phyloP scores from a whole-genome alignment of 1,139 yeast genomes.

The Kodamaea derodonti region DNA sequence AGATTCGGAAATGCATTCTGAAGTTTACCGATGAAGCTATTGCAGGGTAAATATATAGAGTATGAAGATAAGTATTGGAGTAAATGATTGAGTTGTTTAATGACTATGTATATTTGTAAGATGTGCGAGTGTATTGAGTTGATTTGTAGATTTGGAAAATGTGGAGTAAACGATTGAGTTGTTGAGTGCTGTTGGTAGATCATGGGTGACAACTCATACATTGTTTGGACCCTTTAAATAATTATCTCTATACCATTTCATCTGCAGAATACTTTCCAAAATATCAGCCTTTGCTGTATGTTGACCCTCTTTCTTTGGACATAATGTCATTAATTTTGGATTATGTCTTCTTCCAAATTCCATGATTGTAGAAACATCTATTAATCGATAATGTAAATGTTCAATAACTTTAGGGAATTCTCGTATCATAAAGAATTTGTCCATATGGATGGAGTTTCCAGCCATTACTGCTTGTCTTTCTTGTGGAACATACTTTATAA shows the following conservation, averaged over 20 bases:
- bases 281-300: slow-evolving; percentile 93
- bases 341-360: slow-evolving; percentile 81
- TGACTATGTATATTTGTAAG: no score
- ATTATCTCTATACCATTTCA: slow-evolving; percentile 70
- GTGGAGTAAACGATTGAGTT: no score
- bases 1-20: slow-evolving; percentile 20
- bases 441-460: slow-evolving; percentile 93
- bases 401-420: slow-evolving; percentile 78
- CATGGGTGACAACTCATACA: no score
- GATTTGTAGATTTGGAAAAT: no score
- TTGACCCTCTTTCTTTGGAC: slow-evolving; percentile 60
- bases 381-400: slow-evolving; percentile 74
- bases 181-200: no score
- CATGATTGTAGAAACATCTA: slow-evolving; percentile 82
- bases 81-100: background rate
- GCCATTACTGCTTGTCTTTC: slow-evolving; percentile 65
- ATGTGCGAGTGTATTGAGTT: no score
- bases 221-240: slow-evolving; percentile 54
- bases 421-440: slow-evolving; percentile 74
- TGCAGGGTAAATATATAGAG: background rate
- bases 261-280: slow-evolving; percentile 79
- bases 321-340: slow-evolving; percentile 49
- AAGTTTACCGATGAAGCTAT: slow-evolving; percentile 16
- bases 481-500: slow-evolving; percentile 53
- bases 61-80: no score